Conservation (phyloP, 73 alveolate genomes). For the Diophrys appendiculata region DNA sequence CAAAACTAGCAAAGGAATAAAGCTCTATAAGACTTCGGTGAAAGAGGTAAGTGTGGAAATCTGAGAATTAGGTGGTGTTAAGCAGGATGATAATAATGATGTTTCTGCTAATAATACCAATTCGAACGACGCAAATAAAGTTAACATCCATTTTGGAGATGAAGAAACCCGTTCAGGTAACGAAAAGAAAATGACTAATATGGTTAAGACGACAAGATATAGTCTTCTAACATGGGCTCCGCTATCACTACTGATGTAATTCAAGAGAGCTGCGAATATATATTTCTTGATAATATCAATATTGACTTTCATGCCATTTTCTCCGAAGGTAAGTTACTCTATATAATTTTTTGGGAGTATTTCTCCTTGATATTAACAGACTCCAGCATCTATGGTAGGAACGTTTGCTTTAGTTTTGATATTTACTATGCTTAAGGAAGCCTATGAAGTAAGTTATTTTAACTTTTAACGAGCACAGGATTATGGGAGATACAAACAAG, state of each 20-base stretch:
- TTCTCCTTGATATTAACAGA: too few species aligned
- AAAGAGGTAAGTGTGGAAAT: too few species aligned
- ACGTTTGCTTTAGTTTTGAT: constrained; percentile 59
- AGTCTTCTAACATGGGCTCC: constrained; percentile 76
- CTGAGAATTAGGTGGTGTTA: too few species aligned
- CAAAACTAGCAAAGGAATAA: too few species aligned
- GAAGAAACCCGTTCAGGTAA: not conserved
- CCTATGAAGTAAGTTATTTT: constrained; percentile 44
- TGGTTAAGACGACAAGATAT: constrained; percentile 57
- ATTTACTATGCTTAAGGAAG: constrained; percentile 82
- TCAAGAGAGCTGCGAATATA: constrained; percentile 89
- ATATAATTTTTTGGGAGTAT: too few species aligned
- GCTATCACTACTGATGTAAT: constrained; percentile 78
- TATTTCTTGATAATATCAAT: constrained; percentile 89
- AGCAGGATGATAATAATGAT: too few species aligned
- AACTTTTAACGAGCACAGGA: not conserved
- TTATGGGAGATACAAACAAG: constrained; percentile 16
- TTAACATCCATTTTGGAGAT: not conserved
- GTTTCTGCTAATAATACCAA: too few species aligned
- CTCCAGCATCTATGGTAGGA: constrained; percentile 65
- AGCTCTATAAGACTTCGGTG: too few species aligned
- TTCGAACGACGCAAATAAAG: not conserved
- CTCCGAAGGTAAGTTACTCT: constrained; percentile 35
- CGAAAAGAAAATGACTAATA: constrained; percentile 9
- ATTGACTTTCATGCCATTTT: constrained; percentile 73